phyloP scores from a whole-genome alignment of 2,329 filamentous ascomycete species.

The Ambrosiella xylebori region DNA sequence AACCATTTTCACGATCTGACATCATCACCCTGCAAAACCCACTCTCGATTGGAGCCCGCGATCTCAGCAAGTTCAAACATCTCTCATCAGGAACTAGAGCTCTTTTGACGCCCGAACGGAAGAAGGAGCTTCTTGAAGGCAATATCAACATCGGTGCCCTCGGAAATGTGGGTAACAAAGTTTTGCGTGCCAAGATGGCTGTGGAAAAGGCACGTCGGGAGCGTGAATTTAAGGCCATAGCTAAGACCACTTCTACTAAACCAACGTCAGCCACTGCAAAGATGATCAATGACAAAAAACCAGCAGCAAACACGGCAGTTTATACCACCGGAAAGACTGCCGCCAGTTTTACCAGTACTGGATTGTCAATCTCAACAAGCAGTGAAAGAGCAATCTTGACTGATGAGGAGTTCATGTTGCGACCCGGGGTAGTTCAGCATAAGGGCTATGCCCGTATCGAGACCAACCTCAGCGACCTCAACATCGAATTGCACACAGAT shows the following conservation, averaged over 20 bases:
- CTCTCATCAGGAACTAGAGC: conserved; percentile 64
- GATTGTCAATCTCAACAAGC: conserved; percentile 79
- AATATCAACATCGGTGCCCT: conserved; percentile 66
- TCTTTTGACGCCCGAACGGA: conserved; percentile 50
- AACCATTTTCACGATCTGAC: conserved; percentile 72
- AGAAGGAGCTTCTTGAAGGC: conserved; percentile 45
- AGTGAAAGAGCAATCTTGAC: conserved; percentile 71
- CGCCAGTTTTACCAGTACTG: conserved; percentile 88
- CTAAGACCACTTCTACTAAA: conserved; percentile 30
- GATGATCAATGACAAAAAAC: conserved; percentile 37
- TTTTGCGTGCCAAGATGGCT: conserved; percentile 77
- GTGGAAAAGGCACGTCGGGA: conserved; percentile 78
- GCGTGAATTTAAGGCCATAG: conserved; percentile 40
- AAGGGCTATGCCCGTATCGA: conserved; percentile 85
- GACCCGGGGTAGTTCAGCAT: conserved; percentile 70
- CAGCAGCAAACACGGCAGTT: conserved; percentile 68
- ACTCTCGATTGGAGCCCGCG: conserved; percentile 66
- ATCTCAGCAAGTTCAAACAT: conserved; percentile 78
- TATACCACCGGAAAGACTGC: conserved; percentile 86
- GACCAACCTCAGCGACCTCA: conserved; percentile 71
- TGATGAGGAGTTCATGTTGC: conserved; percentile 94
- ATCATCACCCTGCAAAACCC: conserved; percentile 95
- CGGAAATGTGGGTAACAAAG: conserved; percentile 63
- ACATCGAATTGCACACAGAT: conserved; percentile 78
- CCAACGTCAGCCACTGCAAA: background rate